phyloP scores from a whole-genome alignment of 2,329 filamentous ascomycete genomes.

The Elsinoe fawcettii region DNA sequence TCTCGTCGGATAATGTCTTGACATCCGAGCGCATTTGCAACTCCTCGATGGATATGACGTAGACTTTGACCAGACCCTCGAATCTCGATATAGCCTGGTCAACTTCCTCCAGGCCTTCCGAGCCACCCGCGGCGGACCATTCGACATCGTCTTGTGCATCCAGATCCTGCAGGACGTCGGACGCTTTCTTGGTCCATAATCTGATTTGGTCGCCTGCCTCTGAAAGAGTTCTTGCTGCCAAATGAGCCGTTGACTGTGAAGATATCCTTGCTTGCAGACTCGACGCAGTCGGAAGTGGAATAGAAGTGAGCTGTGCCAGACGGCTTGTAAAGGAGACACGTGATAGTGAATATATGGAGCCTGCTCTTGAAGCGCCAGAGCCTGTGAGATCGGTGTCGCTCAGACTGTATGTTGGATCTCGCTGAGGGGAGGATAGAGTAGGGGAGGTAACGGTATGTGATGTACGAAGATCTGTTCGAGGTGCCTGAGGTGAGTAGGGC shows the following conservation, averaged over 20 bases:
- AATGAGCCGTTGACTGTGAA: constrained; percentile 73
- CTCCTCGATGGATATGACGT: constrained; percentile 87
- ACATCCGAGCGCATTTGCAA: constrained; percentile 76
- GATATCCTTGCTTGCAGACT: constrained; percentile 76
- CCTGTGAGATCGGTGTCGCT: constrained; percentile 5
- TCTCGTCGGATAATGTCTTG: constrained; percentile 57
- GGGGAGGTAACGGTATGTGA: constrained; percentile 1
- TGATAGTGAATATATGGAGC: constrained; percentile 89
- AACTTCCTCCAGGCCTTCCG: constrained; percentile 65
- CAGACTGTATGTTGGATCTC: background rate
- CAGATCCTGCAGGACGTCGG: constrained; percentile 77
- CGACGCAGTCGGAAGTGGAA: constrained; percentile 78
- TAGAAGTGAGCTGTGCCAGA: constrained; percentile 81
- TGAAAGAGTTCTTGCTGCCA: constrained; percentile 74
- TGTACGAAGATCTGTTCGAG: background rate
- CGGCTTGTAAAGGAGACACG: constrained; percentile 89
- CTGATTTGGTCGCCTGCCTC: constrained; percentile 87
- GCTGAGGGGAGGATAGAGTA: constrained; percentile 1
- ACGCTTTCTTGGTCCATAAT: constrained; percentile 88
- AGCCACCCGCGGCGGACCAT: constrained; percentile 84
- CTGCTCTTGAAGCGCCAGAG: constrained; percentile 48
- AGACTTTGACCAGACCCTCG: constrained; percentile 82
- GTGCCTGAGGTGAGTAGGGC: constrained; percentile 10
- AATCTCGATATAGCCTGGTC: constrained; percentile 71
- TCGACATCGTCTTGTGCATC: constrained; percentile 96